These are phyloP conservation scores for Helicostylum pulchrum DNA, from an alignment of 192 early-diverging fungal genomes.

Conservation along the genomic window DNA sequence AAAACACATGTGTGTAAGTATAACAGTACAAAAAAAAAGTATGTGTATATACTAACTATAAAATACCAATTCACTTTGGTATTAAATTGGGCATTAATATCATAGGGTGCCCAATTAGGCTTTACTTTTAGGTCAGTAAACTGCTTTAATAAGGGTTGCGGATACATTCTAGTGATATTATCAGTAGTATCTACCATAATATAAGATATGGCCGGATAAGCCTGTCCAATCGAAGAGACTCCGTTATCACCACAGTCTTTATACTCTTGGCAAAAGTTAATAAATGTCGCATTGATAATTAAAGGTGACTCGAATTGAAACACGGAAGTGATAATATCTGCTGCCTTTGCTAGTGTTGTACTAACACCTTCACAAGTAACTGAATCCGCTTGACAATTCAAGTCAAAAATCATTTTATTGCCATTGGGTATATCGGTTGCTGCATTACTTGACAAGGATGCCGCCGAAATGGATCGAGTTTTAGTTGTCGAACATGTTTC, in stretches of 20 bases:
- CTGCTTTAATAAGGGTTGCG: slow-evolving; percentile 43
- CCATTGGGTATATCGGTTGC: no score
- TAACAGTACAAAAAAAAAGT: neutral
- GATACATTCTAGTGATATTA: slow-evolving; percentile 35
- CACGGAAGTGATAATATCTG: slow-evolving; percentile 27
- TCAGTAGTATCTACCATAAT: slow-evolving; percentile 30
- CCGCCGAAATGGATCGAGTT: no score
- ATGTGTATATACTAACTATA: slow-evolving; percentile 12
- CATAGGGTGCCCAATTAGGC: slow-evolving; percentile 23
- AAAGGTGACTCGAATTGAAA: slow-evolving; percentile 28
- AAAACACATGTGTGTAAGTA: neutral
- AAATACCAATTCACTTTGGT: slow-evolving; percentile 34
- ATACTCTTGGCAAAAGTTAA: slow-evolving; percentile 29
- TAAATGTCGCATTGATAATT: slow-evolving; percentile 35
- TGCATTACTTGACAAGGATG: no score
- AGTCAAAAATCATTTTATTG: neutral
- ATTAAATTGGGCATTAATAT: slow-evolving; percentile 41
- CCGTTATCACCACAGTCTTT: slow-evolving; percentile 15
- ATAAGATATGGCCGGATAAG: slow-evolving; percentile 32
- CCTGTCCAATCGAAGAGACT: slow-evolving; percentile 24
- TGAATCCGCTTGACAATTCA: neutral
- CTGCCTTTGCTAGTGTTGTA: slow-evolving; percentile 19
- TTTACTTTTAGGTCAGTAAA: slow-evolving; percentile 13
- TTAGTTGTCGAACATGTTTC: no score
- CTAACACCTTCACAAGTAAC: slow-evolving; percentile 22